Evolutionary conservation across 1,284 basidiomycete genomes (phyloP).

Genomic region (Inonotus hispidus): DNA sequence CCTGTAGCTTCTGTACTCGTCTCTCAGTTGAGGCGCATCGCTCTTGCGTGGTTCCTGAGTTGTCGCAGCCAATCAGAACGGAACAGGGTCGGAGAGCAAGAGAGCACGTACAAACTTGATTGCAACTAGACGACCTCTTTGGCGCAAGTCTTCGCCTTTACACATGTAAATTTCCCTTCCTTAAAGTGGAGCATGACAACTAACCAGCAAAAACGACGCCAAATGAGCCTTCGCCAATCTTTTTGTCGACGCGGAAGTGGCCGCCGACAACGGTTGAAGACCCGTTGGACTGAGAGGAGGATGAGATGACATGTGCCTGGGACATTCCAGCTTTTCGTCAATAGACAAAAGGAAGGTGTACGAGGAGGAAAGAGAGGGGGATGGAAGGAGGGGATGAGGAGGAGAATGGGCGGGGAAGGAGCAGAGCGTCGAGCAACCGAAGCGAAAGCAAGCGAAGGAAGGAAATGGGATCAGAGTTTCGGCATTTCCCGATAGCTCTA

Average conservation of each 20-base stretch:
- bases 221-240: conserved; percentile 84
- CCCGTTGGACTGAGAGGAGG: conserved; percentile 10
- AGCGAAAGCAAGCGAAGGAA: neutral
- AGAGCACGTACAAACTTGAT: conserved; percentile 73
- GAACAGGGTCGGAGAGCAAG: conserved; percentile 9
- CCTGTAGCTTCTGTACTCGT: conserved; percentile 97
- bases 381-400: neutral
- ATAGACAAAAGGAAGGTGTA: neutral
- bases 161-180: neutral
- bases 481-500: neutral
- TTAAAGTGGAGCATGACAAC: conserved; percentile 18
- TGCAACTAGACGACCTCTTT: conserved; percentile 77
- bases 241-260: conserved; percentile 78
- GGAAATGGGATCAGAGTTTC: neutral
- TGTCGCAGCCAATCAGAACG: conserved; percentile 1
- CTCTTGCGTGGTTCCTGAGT: conserved; percentile 94
- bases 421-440: neutral
- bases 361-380: neutral
- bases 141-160: conserved; percentile 81
- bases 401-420: neutral
- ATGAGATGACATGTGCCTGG: conserved; percentile 19
- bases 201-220: conserved; percentile 78
- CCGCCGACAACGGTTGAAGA: conserved; percentile 51
- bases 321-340: conserved; percentile 7
- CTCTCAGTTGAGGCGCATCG: conserved; percentile 94